These are phyloP conservation scores for Oryza australiensis DNA, from an alignment of 176 grass and related monocot genomes.

Conservation along the genomic window DNA sequence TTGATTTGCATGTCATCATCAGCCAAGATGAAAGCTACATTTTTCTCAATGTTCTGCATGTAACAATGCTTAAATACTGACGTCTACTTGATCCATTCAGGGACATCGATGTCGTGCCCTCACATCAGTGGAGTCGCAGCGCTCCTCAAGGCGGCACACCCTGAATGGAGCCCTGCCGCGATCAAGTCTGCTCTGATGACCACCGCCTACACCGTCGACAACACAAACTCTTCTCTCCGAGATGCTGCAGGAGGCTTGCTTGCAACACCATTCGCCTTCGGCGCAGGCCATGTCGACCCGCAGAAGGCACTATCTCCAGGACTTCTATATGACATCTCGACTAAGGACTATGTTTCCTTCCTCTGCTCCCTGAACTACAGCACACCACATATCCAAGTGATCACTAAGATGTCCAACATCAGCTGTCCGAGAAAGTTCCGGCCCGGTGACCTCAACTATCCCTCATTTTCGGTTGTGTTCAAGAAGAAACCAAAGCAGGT, in stretches of 20 bases:
- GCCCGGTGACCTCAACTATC: conserved; percentile 91
- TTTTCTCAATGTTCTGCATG: not conserved
- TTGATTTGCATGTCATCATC: not conserved
- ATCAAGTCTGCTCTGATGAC: conserved; percentile 98
- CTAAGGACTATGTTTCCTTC: conserved; percentile 72
- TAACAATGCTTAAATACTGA: not conserved
- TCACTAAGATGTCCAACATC: conserved; percentile 70
- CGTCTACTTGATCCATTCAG: conserved; percentile 40
- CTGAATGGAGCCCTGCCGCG: conserved; percentile 84
- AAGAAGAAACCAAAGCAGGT: conserved; percentile 38
- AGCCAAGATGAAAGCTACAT: not conserved
- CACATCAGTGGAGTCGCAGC: conserved; percentile 96
- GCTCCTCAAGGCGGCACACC: conserved; percentile 74
- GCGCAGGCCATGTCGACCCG: conserved; percentile 84
- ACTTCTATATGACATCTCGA: conserved; percentile 75
- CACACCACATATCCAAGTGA: conserved; percentile 63
- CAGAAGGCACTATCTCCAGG: conserved; percentile 87
- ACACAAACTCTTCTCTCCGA: conserved; percentile 69
- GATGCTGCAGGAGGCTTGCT: conserved; percentile 68
- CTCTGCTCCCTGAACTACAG: conserved; percentile 89
- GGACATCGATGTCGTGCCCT: conserved; percentile 99
- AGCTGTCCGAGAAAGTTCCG: conserved; percentile 57
- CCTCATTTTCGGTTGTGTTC: conserved; percentile 81
- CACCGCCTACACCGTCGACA: conserved; percentile 70
- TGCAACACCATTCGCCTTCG: conserved; percentile 70